Base-by-base conservation (phyloP, 2,329 filamentous ascomycete species). In the Aspergillus uvarum region DNA sequence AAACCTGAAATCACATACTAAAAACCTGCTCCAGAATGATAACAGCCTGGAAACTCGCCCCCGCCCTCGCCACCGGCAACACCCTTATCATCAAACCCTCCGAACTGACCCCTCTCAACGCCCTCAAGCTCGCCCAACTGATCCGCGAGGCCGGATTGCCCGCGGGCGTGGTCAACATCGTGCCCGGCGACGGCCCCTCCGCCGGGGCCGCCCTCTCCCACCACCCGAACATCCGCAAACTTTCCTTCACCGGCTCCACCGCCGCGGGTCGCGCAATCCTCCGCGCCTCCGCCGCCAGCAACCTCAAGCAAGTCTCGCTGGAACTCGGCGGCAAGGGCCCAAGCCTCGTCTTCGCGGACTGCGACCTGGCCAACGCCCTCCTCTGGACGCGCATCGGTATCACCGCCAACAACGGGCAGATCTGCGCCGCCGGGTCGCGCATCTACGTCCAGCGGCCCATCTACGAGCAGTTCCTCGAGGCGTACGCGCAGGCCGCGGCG, bases 61-160 rank as follows among this genome's bases (percentile, higher is more conserved):
- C 87, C 1, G 51, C 51, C 6, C 32, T 52, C 12, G 16, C 51
- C 21, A 85, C 86, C 1, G 87, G 88, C 1, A 90, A 88, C 70
- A 84, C 86, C 1, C 87, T 92, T 81, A 81, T 92, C 16, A 79
- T 84, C 38, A 91, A 90, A 11, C 85, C 85, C 1, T 86, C 87
- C 1, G 87, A 90, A 71, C 81, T 81, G 2, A 83, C 84, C 0
- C 80, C 86, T 6, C 81, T 76, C 0, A 67, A 81, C 2, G 81
- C 81, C 0, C 74, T 83, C 7, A 76, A 79, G 1, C 68, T 86
- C 7, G 82, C 66, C 0, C 52, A 67, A 44, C 71, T 86, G 12
- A 80, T 84, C 19, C 71, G 77, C 59, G 72, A 82, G 61, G 82
- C 82, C 11, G 82, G 82, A 0, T 81, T 87, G 55, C 83, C 83